Percentiles rank a stretch among this genome's conserved stretches.
Evolutionary conservation across 805 yeast genomes (phyloP).

Genomic region (Yarrowia sp.): DNA sequence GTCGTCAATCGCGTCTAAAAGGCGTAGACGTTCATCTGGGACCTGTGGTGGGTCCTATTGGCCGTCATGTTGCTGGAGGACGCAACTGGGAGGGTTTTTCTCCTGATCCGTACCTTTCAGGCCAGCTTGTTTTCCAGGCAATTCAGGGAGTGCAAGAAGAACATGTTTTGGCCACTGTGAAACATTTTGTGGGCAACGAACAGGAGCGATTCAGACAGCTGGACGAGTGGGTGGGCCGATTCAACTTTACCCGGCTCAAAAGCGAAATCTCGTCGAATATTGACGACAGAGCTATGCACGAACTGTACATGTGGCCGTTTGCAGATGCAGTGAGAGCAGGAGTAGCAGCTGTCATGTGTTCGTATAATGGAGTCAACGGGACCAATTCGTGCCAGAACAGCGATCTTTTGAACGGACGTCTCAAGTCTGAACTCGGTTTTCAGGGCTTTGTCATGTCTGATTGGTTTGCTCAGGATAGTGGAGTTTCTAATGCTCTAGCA

Average conservation of each 20-base stretch:
- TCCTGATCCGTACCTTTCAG: conserved; percentile 58
- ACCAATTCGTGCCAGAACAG: conserved; percentile 59
- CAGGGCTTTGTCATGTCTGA: conserved; percentile 66
- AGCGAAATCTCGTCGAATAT: conserved; percentile 50
- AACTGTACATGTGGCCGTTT: conserved; percentile 62
- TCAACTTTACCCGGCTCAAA: conserved; percentile 27
- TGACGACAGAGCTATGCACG: conserved; percentile 61
- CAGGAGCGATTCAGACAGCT: conserved; percentile 58
- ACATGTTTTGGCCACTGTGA: conserved; percentile 55
- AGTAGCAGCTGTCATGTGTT: conserved; percentile 57
- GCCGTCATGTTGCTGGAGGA: conserved; percentile 60
- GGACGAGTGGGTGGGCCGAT: conserved; percentile 48
- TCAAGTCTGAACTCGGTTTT: conserved; percentile 61
- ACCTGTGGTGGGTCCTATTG: conserved; percentile 59
- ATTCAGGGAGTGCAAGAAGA: conserved; percentile 55
- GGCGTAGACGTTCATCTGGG: conserved; percentile 57
- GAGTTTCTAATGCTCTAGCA: conserved; percentile 53
- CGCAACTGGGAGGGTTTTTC: conserved; percentile 65
- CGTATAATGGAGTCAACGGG: conserved; percentile 55
- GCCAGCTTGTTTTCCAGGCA: conserved; percentile 50
- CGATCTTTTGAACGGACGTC: conserved; percentile 49
- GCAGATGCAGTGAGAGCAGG: conserved; percentile 60
- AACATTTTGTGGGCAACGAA: conserved; percentile 58
- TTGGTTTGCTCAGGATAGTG: conserved; percentile 59
- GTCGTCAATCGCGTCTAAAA: conserved; percentile 51